phyloP scores from a whole-genome alignment of 2,329 filamentous ascomycete species.

The Pseudomassariella vexata region DNA sequence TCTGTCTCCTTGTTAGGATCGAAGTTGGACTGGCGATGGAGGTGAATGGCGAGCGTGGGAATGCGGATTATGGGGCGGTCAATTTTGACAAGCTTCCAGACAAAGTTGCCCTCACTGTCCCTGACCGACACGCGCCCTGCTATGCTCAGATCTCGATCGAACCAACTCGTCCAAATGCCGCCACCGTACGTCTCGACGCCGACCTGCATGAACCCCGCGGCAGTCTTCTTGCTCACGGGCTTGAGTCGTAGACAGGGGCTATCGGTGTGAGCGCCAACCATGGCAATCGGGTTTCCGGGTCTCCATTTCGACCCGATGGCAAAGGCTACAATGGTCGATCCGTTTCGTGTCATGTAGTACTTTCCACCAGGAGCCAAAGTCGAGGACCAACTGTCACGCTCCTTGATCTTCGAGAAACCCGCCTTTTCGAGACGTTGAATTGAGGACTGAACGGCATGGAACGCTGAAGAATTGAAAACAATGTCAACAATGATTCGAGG shows the following conservation, averaged over 20 bases:
- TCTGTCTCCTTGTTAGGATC: constrained; percentile 97
- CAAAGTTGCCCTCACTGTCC: constrained; percentile 66
- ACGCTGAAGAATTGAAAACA: constrained; percentile 59
- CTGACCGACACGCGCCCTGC: constrained; percentile 83
- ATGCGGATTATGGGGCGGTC: constrained; percentile 87
- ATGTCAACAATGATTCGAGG: background rate
- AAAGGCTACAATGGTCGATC: constrained; percentile 87
- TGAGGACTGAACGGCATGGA: constrained; percentile 83
- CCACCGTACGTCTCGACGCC: constrained; percentile 96
- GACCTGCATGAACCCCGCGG: constrained; percentile 84
- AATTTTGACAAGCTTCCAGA: constrained; percentile 82
- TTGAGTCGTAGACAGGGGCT: constrained; percentile 89
- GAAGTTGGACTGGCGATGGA: constrained; percentile 81
- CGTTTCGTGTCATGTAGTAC: constrained; percentile 94
- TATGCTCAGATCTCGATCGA: constrained; percentile 87
- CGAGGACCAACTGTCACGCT: constrained; percentile 83
- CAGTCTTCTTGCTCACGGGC: constrained; percentile 84
- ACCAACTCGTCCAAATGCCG: constrained; percentile 97
- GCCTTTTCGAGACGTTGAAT: constrained; percentile 71
- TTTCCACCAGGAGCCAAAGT: constrained; percentile 80
- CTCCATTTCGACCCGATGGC: constrained; percentile 87
- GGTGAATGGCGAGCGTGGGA: constrained; percentile 88
- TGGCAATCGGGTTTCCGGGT: constrained; percentile 82
- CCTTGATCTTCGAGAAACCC: constrained; percentile 83
- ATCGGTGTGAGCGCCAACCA: constrained; percentile 95